Conservation (phyloP, 2,329 filamentous ascomycete species). For the Cordyceps javanica region DNA sequence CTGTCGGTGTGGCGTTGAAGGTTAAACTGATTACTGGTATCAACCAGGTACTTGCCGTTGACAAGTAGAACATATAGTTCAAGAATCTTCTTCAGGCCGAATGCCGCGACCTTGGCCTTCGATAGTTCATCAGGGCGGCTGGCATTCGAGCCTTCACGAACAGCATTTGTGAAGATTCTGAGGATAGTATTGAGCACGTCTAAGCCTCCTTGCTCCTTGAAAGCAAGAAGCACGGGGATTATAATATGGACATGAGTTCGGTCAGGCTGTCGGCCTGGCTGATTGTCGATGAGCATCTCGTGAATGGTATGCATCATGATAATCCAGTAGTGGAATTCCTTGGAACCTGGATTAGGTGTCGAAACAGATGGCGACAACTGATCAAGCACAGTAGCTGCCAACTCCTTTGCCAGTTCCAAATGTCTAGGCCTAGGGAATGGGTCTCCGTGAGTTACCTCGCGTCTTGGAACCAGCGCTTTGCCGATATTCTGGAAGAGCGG, state of each 20-base stretch:
- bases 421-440: slow-evolving; percentile 48
- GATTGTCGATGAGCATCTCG: slow-evolving; percentile 68
- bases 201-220: slow-evolving; percentile 76
- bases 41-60: slow-evolving; percentile 72
- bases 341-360: slow-evolving; percentile 42
- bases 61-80: slow-evolving; percentile 73
- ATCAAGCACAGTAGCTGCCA: slow-evolving; percentile 64
- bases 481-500: slow-evolving; percentile 82
- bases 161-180: slow-evolving; percentile 48
- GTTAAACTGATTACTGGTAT: slow-evolving; percentile 57
- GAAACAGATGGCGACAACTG: slow-evolving; percentile 51
- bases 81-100: slow-evolving; percentile 74
- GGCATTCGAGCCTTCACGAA: slow-evolving; percentile 30
- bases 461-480: slow-evolving; percentile 70
- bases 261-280: slow-evolving; percentile 43
- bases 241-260: slow-evolving; percentile 49
- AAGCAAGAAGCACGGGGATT: slow-evolving; percentile 76
- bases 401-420: slow-evolving; percentile 51
- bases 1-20: slow-evolving; percentile 38
- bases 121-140: slow-evolving; percentile 37
- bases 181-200: slow-evolving; percentile 67
- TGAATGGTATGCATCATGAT: slow-evolving; percentile 72
- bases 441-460: slow-evolving; percentile 54
- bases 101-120: slow-evolving; percentile 43
- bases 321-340: slow-evolving; percentile 75